Percentiles rank a stretch among this genome's conserved stretches.
These are phyloP conservation scores for Mucor lusitanicus DNA, from an alignment of 371 early-diverging fungal species.

Conservation along the genomic window DNA sequence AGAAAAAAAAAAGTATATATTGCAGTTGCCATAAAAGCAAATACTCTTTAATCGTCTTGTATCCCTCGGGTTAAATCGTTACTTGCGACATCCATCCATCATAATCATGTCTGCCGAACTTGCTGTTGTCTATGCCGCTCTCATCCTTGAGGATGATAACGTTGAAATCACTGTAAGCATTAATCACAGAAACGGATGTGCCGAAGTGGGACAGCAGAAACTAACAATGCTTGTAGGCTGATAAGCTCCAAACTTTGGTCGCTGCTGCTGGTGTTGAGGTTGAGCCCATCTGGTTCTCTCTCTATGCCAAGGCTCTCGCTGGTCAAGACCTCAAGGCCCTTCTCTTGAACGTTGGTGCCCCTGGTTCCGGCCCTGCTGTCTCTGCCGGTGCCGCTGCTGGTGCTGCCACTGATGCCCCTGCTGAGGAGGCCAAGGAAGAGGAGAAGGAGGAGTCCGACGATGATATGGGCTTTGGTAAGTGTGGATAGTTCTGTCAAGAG, in stretches of 20 bases:
- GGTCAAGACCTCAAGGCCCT: slow-evolving; percentile 92
- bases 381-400: slow-evolving; percentile 54
- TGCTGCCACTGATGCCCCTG: slow-evolving; percentile 57
- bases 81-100: slow-evolving; percentile 34
- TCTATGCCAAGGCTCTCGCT: slow-evolving; percentile 98
- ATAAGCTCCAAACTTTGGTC: slow-evolving; percentile 90
- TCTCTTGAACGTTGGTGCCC: slow-evolving; percentile 88
- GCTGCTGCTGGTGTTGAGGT: slow-evolving; percentile 92
- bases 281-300: slow-evolving; percentile 94
- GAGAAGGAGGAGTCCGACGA: slow-evolving; percentile 92
- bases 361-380: slow-evolving; percentile 64
- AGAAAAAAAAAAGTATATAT: not conserved
- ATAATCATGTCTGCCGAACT: slow-evolving; percentile 72
- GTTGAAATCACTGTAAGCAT: slow-evolving; percentile 92
- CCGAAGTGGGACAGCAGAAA: too few relatives aligned
- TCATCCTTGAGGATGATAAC: slow-evolving; percentile 97
- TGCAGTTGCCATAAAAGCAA: not conserved
- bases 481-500: not conserved
- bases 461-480: slow-evolving; percentile 88
- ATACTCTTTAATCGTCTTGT: slow-evolving; percentile 37
- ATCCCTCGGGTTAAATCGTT: slow-evolving; percentile 44
- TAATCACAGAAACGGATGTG: not conserved
- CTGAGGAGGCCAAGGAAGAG: slow-evolving; percentile 65
- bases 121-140: slow-evolving; percentile 96
- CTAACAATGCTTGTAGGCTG: slow-evolving; percentile 65